Percentiles rank a stretch among this genome's conserved stretches.
Conservation (phyloP, 202 grass and related monocot genomes). For the Musa balbisiana region DNA sequence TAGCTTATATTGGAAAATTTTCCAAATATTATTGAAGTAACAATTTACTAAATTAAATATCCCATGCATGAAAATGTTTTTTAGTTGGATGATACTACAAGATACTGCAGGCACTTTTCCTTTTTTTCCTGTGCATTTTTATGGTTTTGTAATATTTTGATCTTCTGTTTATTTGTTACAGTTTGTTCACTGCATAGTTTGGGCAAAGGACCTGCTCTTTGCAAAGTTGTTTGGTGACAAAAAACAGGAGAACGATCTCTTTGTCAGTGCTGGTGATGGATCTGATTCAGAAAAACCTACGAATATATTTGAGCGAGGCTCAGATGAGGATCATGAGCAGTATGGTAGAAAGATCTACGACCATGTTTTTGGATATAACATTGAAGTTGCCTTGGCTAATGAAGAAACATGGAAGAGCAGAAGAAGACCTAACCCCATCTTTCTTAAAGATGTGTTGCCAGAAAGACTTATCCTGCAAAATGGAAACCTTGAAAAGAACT, state of each 20-base stretch:
- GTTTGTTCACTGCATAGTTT: conserved; percentile 76
- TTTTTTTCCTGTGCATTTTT: neutral
- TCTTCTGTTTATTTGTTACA: conserved; percentile 20
- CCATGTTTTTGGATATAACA: conserved; percentile 91
- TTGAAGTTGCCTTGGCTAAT: conserved; percentile 63
- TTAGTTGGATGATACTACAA: neutral
- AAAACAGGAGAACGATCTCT: conserved; percentile 95
- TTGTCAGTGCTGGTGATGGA: conserved; percentile 61
- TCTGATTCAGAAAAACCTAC: conserved; percentile 32
- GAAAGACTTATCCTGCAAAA: conserved; percentile 42
- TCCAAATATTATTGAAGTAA: neutral
- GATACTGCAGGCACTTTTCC: neutral
- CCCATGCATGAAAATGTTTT: neutral
- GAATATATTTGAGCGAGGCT: conserved; percentile 57
- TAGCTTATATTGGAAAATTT: neutral
- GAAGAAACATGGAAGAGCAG: conserved; percentile 95
- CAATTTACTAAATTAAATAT: neutral
- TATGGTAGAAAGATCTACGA: conserved; percentile 82
- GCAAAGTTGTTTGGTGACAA: conserved; percentile 93
- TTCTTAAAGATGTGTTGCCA: conserved; percentile 46
- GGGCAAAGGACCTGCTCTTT: conserved; percentile 96
- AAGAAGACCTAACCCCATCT: conserved; percentile 59
- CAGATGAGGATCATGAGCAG: conserved; percentile 55
- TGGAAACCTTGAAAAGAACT: conserved; percentile 24
- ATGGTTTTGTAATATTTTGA: conserved; percentile 5